Evolutionary conservation across 192 early-diverging fungal genomes (phyloP).

Genomic region (Phlyctochytrium planicorne): DNA sequence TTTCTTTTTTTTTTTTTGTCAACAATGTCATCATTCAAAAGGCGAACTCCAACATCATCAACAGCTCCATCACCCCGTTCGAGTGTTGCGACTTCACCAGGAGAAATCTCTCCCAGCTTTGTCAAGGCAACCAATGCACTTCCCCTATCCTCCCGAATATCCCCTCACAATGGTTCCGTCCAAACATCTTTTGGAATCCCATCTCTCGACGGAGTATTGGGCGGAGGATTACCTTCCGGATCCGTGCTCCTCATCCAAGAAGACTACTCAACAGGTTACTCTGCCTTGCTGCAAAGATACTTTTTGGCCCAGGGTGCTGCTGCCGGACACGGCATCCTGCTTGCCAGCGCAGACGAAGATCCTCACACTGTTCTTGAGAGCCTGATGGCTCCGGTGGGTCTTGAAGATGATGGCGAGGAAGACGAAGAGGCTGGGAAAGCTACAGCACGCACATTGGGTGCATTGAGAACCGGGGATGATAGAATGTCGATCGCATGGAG

Average conservation of each 20-base stretch:
- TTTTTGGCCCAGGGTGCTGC: constrained; percentile 86
- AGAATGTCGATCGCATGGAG: constrained; percentile 92
- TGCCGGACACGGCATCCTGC: constrained; percentile 65
- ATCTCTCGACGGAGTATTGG: constrained; percentile 76
- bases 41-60: too few relatives aligned
- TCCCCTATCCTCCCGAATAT: constrained; percentile 70
- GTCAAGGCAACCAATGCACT: too few relatives aligned
- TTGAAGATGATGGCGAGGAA: constrained; percentile 36
- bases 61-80: too few relatives aligned
- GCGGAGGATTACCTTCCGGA: constrained; percentile 78
- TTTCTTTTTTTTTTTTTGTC: too few relatives aligned
- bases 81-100: too few relatives aligned
- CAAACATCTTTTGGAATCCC: constrained; percentile 82
- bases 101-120: too few relatives aligned
- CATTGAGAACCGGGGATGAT: constrained; percentile 46
- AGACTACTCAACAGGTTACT: constrained; percentile 80
- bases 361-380: constrained; percentile 58
- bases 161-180: constrained; percentile 75
- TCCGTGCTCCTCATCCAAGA: constrained; percentile 76
- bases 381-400: constrained; percentile 62
- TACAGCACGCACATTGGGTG: constrained; percentile 23
- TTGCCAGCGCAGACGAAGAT: constrained; percentile 69
- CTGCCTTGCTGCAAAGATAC: constrained; percentile 74
- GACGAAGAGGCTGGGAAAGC: constrained; percentile 4
- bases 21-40: too few relatives aligned